Evolutionary conservation across 306 rosid species (phyloP).

Genomic region (Neltuma alba): DNA sequence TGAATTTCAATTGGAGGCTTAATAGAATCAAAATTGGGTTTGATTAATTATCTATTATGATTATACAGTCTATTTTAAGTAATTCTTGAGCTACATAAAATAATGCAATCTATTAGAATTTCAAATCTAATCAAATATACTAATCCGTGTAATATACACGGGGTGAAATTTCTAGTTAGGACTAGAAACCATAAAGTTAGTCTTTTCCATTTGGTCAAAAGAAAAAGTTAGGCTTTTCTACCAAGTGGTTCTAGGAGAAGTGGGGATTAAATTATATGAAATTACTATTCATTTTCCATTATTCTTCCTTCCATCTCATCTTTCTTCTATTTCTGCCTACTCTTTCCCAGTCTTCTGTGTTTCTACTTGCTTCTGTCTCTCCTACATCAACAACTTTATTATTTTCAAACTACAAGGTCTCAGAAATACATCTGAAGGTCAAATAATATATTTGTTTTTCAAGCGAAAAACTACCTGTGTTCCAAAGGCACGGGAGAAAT

Average conservation of each 20-base stretch:
- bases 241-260: background rate
- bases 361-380: background rate
- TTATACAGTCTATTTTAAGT: too few relatives aligned
- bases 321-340: background rate
- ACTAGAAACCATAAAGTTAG: background rate
- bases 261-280: background rate
- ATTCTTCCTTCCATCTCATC: background rate
- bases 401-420: background rate
- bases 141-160: too few relatives aligned
- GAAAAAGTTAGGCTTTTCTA: conserved; percentile 14
- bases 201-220: too few relatives aligned
- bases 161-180: too few relatives aligned
- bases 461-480: conserved; percentile 65
- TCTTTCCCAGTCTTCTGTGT: background rate
- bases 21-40: too few relatives aligned
- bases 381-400: background rate
- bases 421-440: background rate
- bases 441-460: background rate
- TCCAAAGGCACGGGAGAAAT: conserved; percentile 90
- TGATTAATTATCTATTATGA: too few relatives aligned
- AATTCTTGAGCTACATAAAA: too few relatives aligned
- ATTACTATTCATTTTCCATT: background rate
- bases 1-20: too few relatives aligned
- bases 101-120: too few relatives aligned
- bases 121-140: too few relatives aligned